Conservation (phyloP, 768 basidiomycete species). For the Podaxis sp. region DNA sequence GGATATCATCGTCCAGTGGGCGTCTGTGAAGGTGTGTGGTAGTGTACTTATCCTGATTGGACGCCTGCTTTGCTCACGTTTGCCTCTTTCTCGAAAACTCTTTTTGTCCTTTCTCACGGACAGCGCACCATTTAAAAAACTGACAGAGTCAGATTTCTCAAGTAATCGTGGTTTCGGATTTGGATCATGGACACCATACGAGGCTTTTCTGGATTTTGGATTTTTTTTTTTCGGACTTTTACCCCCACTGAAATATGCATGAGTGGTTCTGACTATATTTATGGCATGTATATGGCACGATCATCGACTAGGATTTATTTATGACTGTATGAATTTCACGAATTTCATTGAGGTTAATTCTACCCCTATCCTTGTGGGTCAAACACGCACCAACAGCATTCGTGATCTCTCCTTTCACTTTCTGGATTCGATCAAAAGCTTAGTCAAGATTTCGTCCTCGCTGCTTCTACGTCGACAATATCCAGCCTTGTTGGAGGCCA, state of each 20-base stretch:
- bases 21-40: slow-evolving; percentile 29
- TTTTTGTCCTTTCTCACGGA: background rate
- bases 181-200: too few species aligned
- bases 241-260: too few species aligned
- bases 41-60: background rate
- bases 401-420: background rate
- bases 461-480: background rate
- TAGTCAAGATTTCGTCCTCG: slow-evolving; percentile 7
- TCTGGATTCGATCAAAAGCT: background rate
- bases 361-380: background rate
- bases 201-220: too few species aligned
- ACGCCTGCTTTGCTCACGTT: background rate
- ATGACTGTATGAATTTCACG: too few species aligned
- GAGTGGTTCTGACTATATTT: too few species aligned
- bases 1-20: slow-evolving; percentile 30
- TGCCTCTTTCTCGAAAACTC: too few species aligned
- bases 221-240: too few species aligned
- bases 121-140: slow-evolving; percentile 7
- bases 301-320: too few species aligned
- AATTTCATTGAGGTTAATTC: too few species aligned
- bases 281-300: too few species aligned
- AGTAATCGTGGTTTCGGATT: background rate
- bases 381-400: slow-evolving; percentile 7
- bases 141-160: background rate
- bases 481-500: slow-evolving; percentile 3